Base-by-base conservation (phyloP, 768 basidiomycete species). In the Podaxis sp. region DNA sequence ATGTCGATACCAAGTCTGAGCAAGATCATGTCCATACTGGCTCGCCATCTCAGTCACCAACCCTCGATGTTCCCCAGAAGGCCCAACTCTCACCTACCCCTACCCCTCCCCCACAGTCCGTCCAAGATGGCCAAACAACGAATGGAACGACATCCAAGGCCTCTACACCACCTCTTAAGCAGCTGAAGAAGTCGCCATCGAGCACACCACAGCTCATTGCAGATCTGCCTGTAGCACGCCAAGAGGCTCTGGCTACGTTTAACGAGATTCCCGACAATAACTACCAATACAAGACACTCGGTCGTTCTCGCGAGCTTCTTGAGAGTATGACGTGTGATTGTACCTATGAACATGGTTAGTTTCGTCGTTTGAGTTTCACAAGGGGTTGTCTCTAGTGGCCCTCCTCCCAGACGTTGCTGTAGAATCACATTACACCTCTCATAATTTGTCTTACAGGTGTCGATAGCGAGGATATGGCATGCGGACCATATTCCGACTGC, bases 321-420 rank as follows among this genome's bases (percentile, higher is more conserved):
- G 97, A 99, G 79, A 91, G 93, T 75, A 93, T 95, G 90, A 86
- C 88, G 24, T 99, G 97, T 80, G 97, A 99, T 73, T 99, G 97
- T 77, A 77, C 76, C 63, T 96, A 86, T 74, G 86, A 90, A 63
- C 84, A 83, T 73, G 88, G 94, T 96, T 74, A 81, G 92, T 89
- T 68, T 71, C 64, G 64, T 69, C 8, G 33, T 57, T 40, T 39
- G 12, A 55, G 52, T 52, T 36, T 52, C 63, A 42, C 40, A 44
- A 22, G 46, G 55, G 30, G 19, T 24, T 33, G 19, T 24, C 56
- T 59, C 49, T 64, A 39, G 54, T 61, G 42, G 49, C 48, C 30
- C 19, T 22, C 19, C 57, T 33, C 49, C 38, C n/a, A 60, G 52
- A 39, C 44, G 49, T 55, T 36, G 11, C 36, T 60, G 36, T 53